Conservation (phyloP, 192 early-diverging fungal species). For the Geranomyces michiganensis region DNA sequence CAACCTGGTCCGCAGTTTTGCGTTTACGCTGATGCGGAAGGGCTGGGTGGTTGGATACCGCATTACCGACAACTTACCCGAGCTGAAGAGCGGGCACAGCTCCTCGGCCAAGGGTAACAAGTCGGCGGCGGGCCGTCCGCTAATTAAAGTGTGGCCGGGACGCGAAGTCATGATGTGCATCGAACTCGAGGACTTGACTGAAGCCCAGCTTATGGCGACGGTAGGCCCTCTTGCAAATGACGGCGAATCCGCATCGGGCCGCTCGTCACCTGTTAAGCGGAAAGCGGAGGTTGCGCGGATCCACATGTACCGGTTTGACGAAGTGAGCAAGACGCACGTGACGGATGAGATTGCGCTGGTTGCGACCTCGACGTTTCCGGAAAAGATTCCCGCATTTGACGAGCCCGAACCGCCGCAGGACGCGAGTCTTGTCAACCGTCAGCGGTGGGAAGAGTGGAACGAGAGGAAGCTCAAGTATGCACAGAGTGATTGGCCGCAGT, state of each 20-base stretch:
- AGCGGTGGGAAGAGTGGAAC: constrained; percentile 53
- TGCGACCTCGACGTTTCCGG: constrained; percentile 45
- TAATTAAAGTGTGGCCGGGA: constrained; percentile 49
- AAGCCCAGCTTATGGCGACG: constrained; percentile 39
- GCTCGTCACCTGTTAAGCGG: not conserved
- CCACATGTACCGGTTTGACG: constrained; percentile 61
- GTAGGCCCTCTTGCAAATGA: constrained; percentile 27
- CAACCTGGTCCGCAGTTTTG: constrained; percentile 47
- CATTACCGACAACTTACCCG: constrained; percentile 28
- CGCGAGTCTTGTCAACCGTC: constrained; percentile 42
- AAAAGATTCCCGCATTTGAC: constrained; percentile 36
- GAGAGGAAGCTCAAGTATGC: constrained; percentile 43
- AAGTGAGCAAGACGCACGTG: constrained; percentile 41
- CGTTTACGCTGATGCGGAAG: constrained; percentile 51
- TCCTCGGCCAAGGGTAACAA: constrained; percentile 18
- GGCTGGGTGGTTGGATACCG: constrained; percentile 50
- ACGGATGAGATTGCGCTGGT: constrained; percentile 50
- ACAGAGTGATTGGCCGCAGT: constrained; percentile 54
- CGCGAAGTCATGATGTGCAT: constrained; percentile 50
- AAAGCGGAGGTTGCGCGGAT: not conserved
- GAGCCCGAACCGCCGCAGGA: constrained; percentile 49
- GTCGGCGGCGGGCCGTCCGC: constrained; percentile 19
- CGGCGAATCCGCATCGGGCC: not conserved
- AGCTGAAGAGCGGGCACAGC: constrained; percentile 11
- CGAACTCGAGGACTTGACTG: constrained; percentile 44